Evolutionary conservation across 1,284 basidiomycete species (phyloP).

Genomic region (Ustilago bromivora): DNA sequence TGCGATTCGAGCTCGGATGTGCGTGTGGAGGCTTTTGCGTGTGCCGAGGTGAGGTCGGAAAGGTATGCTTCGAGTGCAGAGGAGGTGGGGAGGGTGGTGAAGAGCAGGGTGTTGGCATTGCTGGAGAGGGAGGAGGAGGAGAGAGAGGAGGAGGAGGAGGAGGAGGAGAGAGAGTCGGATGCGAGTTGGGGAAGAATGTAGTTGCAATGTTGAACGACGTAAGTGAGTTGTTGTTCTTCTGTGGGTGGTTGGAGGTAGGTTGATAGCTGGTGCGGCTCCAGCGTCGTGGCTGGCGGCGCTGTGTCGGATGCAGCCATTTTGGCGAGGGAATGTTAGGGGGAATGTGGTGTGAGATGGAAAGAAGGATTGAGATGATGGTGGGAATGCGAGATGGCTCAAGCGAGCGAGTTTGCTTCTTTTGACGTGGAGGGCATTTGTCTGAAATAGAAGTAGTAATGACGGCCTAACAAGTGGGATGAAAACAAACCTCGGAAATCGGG

Average conservation of each 20-base stretch:
- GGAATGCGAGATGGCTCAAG: conserved; percentile 5
- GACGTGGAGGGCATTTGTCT: not conserved
- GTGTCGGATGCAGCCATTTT: conserved; percentile 13
- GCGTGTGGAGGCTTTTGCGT: conserved; percentile 11
- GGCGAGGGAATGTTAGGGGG: not conserved
- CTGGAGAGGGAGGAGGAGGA: conserved; percentile 13
- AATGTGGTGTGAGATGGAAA: not conserved
- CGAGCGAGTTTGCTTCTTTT: not conserved
- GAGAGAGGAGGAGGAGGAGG: conserved; percentile 26
- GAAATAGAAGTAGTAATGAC: not conserved
- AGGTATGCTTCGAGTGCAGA: conserved; percentile 40
- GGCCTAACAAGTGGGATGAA: not conserved
- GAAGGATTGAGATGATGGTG: conserved; percentile 5
- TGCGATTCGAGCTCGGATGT: conserved; percentile 32
- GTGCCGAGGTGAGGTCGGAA: conserved; percentile 22
- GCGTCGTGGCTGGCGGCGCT: not conserved
- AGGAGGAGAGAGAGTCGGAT: conserved; percentile 26
- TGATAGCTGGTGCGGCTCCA: conserved; percentile 39
- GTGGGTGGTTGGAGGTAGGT: conserved; percentile 28
- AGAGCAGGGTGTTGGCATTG: not conserved
- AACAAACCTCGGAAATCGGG: not conserved
- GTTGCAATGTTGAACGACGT: conserved; percentile 47
- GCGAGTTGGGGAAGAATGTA: conserved; percentile 45
- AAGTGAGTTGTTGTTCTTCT: conserved; percentile 15
- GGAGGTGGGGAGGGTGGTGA: conserved; percentile 35